phyloP scores from a whole-genome alignment of 116 monocot species.

The Phalaenopsis hybrid region DNA sequence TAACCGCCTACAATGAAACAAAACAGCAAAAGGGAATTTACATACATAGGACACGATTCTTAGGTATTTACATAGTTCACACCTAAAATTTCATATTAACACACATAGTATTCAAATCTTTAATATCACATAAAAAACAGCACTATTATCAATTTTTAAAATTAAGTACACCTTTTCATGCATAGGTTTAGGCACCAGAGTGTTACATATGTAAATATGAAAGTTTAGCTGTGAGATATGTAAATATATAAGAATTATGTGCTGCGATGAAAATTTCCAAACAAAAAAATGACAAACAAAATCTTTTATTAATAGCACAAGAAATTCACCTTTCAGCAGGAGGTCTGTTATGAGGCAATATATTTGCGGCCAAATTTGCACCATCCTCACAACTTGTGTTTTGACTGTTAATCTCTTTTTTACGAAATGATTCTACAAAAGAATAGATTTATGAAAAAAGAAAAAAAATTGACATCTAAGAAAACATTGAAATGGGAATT shows the following conservation, averaged over 20 bases:
- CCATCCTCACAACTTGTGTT: neutral
- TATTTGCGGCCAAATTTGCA: neutral
- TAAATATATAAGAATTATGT: too few relatives aligned
- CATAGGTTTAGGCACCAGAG: too few relatives aligned
- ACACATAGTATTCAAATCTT: too few relatives aligned
- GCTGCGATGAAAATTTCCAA: too few relatives aligned
- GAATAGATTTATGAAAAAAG: neutral
- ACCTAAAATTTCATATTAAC: too few relatives aligned
- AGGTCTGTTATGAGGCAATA: neutral
- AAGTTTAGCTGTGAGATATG: too few relatives aligned
- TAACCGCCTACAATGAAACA: neutral
- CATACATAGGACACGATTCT: too few relatives aligned
- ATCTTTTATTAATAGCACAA: neutral
- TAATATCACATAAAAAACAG: too few relatives aligned
- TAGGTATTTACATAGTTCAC: too few relatives aligned
- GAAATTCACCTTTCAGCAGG: constrained; percentile 2
- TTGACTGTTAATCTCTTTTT: neutral
- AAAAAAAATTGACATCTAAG: neutral
- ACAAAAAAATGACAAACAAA: neutral
- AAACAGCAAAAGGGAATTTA: neutral
- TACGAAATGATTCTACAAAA: neutral
- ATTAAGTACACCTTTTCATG: too few relatives aligned
- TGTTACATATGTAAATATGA: too few relatives aligned
- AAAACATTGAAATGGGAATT: neutral
- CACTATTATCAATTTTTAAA: too few relatives aligned